Conservation (phyloP, 1,284 basidiomycete genomes). For the Ustilago hordei region DNA sequence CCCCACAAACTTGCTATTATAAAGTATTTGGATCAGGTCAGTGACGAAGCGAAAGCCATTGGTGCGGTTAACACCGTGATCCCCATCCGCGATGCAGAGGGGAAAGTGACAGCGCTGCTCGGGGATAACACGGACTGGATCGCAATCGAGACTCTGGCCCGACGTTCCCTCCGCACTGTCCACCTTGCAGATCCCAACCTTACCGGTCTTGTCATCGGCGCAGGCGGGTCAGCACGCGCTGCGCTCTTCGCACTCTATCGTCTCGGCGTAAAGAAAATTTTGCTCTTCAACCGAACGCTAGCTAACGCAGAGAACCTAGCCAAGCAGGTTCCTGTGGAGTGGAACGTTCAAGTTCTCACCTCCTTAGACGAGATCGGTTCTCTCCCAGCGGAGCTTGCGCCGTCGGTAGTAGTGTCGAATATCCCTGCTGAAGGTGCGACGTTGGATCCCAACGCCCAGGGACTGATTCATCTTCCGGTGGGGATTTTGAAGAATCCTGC, state of each 20-base stretch:
- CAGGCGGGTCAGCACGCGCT: conserved; percentile 66
- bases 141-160: conserved; percentile 56
- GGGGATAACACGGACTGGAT: conserved; percentile 69
- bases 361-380: conserved; percentile 36
- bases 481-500: conserved; percentile 44
- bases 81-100: conserved; percentile 40
- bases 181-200: conserved; percentile 40
- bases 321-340: conserved; percentile 54
- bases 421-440: conserved; percentile 62
- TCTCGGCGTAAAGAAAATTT: conserved; percentile 58
- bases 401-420: conserved; percentile 61
- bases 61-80: conserved; percentile 68
- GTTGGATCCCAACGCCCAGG: conserved; percentile 29
- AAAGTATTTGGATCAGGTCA: conserved; percentile 58
- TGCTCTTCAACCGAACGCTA: conserved; percentile 67
- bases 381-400: conserved; percentile 21
- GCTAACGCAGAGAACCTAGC: conserved; percentile 60
- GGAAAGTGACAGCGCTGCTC: conserved; percentile 29
- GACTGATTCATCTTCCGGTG: conserved; percentile 51
- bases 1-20: conserved; percentile 66
- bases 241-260: conserved; percentile 66
- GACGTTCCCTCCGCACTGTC: conserved; percentile 39
- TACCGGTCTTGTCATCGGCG: conserved; percentile 66
- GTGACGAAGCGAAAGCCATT: conserved; percentile 61
- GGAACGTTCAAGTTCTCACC: conserved; percentile 58